Base-by-base conservation (phyloP, 1,284 basidiomycete genomes). In the Rhodotorula sp. region DNA sequence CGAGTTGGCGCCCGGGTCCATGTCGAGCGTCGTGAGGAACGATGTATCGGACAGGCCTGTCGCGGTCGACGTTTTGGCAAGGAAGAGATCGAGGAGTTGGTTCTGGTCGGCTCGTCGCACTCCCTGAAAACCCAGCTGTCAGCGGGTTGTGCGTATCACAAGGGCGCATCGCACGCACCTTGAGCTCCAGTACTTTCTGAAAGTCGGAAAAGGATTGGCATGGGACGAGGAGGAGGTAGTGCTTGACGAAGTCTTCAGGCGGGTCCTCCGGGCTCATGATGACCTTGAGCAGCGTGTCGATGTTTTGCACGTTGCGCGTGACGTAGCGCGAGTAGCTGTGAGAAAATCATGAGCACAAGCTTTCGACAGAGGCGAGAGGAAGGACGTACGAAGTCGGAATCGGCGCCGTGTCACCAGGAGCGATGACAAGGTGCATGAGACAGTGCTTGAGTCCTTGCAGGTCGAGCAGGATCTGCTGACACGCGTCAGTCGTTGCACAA, bases 181-280 rank as follows among this genome's bases (percentile, higher is more conserved):
- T 97, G 67, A 99, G 87, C 80, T 99, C 96, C 42, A 99, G 87
- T 52, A 91, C 92, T 87, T 99, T 99, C 85, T 99, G 97, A 84
- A 97, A 97, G 82, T 97, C 97, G 42, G 90, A 90, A 81, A 94
- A 94, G 1, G 92, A 93, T 21, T 90, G 89, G 82, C 97, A 94
- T 34, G 92, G 92, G 72, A 97, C 91, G 66, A 96, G 85, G 41
- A 97, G 85, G 17, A 92, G 93, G 79, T 97, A 97, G 79, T 96
- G 96, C 68, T 94, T 85, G 68, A 97, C 92, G 79, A 97, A 97
- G 7, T 91, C 92, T 81, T 94, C 91, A 0, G 90, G 84, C n/a
- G 93, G 92, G 77, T 94, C 91, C 89, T 93, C 90, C 1, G 93
- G 93, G 0, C 92, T 93, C 34, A 97, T 88, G 71, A 97, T 91